Evolutionary conservation across 495 filamentous ascomycete genomes (phyloP), one percentile per base, ranked within the genome.

Genomic region (Extremus antarcticus): DNA sequence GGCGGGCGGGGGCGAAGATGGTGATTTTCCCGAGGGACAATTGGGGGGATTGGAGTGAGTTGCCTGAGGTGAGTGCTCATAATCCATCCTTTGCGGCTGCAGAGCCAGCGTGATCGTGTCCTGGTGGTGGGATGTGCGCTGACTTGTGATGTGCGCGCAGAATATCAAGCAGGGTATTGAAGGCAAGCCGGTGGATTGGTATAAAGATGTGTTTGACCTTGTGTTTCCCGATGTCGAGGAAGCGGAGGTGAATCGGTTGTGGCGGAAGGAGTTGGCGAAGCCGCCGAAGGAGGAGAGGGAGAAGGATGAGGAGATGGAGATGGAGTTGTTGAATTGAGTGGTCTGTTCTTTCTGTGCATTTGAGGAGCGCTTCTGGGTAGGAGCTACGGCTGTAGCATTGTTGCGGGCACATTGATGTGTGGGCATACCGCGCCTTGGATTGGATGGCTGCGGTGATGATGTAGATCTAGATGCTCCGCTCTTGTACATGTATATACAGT

Each of bases 131-230:
- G 29, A 13, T 35, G 29, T 7, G 64, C 62, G 63, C 71, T 76
- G 65, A 76, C 70, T 51, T 56, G 50, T 35, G 41, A 19, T 56
- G 57, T 47, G 50, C 35, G 23, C 47, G 45, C 62, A 98, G 94
- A 96, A 96, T 63, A 97, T 99, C 74, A 97, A 97, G 69, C 76
- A 92, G 65, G 90, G 87, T 57, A 83, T 99, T 56, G 85, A 94
- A 65, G 94, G 94, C 63, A 82, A 82, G 57, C 83, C 94, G 0
- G 90, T 84, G 21, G 82, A 76, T 68, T 99, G 94, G 94, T 99
- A 96, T 75, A 79, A 78, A 9, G 91, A 97, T 50, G 87, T 97
- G 25, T 97, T 95, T 68, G 79, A 90, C 48, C 72, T 96, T 24
- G 84, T 95, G 53, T 99, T 99, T 73, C 81, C 85, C 39, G 74